Evolutionary conservation across 768 basidiomycete species (phyloP).

Genomic region (Termitomyces sp.): DNA sequence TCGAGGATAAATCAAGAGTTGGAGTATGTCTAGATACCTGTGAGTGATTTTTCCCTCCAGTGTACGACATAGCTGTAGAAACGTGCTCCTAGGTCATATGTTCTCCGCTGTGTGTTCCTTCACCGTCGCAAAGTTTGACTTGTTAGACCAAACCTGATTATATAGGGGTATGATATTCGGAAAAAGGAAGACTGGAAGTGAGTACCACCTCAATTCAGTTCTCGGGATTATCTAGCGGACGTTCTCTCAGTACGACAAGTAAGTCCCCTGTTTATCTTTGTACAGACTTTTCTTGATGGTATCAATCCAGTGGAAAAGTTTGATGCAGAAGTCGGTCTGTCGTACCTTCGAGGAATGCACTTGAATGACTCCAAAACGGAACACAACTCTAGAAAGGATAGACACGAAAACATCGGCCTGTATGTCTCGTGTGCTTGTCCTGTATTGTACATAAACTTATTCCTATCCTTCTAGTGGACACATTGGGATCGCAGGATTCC

Average conservation of each 20-base stretch:
- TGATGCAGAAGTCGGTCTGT: constrained; percentile 62
- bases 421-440: constrained; percentile 31
- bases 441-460: background rate
- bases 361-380: constrained; percentile 78
- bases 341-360: constrained; percentile 80
- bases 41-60: constrained; percentile 22
- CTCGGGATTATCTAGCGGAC: background rate
- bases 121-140: background rate
- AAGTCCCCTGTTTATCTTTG: background rate
- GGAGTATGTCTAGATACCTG: constrained; percentile 89
- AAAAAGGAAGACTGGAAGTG: constrained; percentile 71
- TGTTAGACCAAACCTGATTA: background rate
- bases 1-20: constrained; percentile 71
- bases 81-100: constrained; percentile 53
- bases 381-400: constrained; percentile 63
- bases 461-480: constrained; percentile 53
- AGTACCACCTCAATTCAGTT: constrained; percentile 23
- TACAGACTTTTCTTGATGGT: background rate
- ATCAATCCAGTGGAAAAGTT: constrained; percentile 52
- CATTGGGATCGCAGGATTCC: constrained; percentile 61
- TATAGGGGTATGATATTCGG: constrained; percentile 77
- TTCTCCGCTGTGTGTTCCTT: constrained; percentile 63
- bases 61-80: background rate
- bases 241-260: constrained; percentile 21
- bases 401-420: constrained; percentile 86